These are phyloP conservation scores for Dissophora globulifera DNA, from an alignment of 192 early-diverging fungal genomes.

Conservation along the genomic window DNA sequence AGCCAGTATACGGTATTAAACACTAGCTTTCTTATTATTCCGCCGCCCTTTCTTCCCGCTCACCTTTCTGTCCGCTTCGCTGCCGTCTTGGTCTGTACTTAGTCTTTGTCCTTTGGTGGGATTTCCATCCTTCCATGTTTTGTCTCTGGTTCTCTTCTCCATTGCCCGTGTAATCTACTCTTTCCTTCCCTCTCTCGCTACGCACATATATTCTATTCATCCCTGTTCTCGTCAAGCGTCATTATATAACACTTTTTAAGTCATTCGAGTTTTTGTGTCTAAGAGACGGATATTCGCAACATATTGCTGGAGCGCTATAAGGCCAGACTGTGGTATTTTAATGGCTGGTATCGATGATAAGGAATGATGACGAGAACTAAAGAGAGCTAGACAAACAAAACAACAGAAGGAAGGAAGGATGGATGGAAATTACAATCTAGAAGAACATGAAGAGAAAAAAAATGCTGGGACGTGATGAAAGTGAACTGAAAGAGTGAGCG, in stretches of 20 bases:
- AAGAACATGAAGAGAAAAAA: not conserved
- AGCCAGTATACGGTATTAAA: slow-evolving; percentile 33
- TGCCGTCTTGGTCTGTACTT: not conserved
- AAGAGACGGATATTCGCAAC: no score
- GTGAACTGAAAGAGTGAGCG: not conserved
- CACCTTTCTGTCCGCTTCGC: not conserved
- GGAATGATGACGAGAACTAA: no score
- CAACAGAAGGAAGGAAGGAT: slow-evolving; percentile 1
- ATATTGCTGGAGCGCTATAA: no score
- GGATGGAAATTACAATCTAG: slow-evolving; percentile 2
- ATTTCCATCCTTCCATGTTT: no score
- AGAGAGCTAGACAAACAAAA: not conserved
- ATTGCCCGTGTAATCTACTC: slow-evolving; percentile 15
- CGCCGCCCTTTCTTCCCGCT: not conserved
- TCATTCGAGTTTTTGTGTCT: no score
- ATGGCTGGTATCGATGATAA: not conserved
- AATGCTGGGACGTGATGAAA: slow-evolving; percentile 14
- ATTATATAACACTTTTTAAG: no score
- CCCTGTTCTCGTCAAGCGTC: no score
- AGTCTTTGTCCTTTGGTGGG: no score
- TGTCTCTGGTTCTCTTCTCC: no score
- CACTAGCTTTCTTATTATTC: not conserved
- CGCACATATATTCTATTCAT: not conserved
- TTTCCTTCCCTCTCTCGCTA: not conserved
- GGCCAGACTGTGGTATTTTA: not conserved